Evolutionary conservation across 345 rosid genomes (phyloP), one percentile per base, ranked within the genome.

Genomic region (Psidium friedrichsthalianum): DNA sequence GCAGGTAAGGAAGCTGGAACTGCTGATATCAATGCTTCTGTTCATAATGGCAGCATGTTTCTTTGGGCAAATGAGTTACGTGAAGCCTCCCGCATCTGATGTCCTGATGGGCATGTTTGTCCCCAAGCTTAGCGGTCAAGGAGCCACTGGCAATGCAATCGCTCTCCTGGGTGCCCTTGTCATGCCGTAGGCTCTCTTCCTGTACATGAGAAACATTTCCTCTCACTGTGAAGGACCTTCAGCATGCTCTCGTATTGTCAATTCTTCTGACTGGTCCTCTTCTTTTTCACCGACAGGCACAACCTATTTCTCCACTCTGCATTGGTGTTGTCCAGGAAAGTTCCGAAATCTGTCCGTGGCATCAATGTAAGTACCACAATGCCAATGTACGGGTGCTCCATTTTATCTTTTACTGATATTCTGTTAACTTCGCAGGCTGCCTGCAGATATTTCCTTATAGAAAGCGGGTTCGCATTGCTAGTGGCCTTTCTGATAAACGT

Each of bases 171-270:
- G 94, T 4, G 91, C 93, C 51, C 91, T 91, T 8, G 51, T 92
- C 83, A 91, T 90, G 91, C 92, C 94, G 94, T 92, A 88, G 13
- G 90, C 56, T n/a, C n/a, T n/a, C n/a, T n/a, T n/a, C n/a, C n/a
- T n/a, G n/a, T n/a, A n/a, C n/a, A n/a, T n/a, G n/a, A 59, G 36
- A 59, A 59, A 27, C 74, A 27, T 13, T n/a, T 59, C 36, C 36
- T 27, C 20, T 59, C 8, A 6, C 18, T 12, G 27, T 29, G 15
- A 59, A 59, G 36, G 74, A 59, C 74, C 74, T 59, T 59, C 18
- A 10, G 27, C 40, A 27, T 61, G 74, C 21, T 59, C 69, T n/a
- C 2, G 16, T 58, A n/a, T 27, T n/a, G 36, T 59, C 36, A 61
- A 40, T 18, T 61, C 40, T 61, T 61, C 74, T 27, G 20, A 61